phyloP scores from a whole-genome alignment of 257 asterid genomes.

The Plantago ovata region DNA sequence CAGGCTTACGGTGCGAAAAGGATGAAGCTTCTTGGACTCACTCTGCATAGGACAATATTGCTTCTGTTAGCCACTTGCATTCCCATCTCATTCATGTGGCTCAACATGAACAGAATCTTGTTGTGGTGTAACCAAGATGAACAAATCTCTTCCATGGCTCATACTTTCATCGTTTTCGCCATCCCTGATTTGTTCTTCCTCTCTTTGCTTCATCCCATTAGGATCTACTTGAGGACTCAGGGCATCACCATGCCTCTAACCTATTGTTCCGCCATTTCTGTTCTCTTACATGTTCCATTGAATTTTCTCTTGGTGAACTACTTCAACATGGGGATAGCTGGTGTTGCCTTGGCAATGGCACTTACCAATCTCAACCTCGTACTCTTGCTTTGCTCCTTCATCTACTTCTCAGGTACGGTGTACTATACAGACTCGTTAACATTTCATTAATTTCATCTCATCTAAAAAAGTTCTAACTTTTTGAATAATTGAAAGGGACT shows the following conservation, averaged over 20 bases:
- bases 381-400: conserved; percentile 39
- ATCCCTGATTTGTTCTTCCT: conserved; percentile 84
- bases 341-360: conserved; percentile 84
- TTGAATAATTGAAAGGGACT: too few relatives aligned
- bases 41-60: conserved; percentile 78
- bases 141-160: conserved; percentile 68
- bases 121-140: conserved; percentile 81
- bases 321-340: conserved; percentile 56
- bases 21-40: conserved; percentile 80
- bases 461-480: not conserved
- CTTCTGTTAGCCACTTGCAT: conserved; percentile 69
- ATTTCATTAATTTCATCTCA: too few relatives aligned
- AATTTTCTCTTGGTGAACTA: conserved; percentile 58
- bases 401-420: conserved; percentile 42
- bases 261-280: conserved; percentile 59
- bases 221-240: conserved; percentile 78
- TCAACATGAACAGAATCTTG: conserved; percentile 68
- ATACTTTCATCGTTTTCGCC: conserved; percentile 66
- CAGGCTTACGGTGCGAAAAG: conserved; percentile 92
- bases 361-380: conserved; percentile 69
- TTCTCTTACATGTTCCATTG: conserved; percentile 62
- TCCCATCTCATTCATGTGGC: conserved; percentile 83
- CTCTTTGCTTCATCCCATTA: conserved; percentile 70
- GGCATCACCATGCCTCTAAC: conserved; percentile 67
- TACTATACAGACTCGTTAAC: too few relatives aligned